Evolutionary conservation across 2,329 filamentous ascomycete species (phyloP), one percentile per base, ranked within the genome.

Genomic region (Raffaelea arxii): DNA sequence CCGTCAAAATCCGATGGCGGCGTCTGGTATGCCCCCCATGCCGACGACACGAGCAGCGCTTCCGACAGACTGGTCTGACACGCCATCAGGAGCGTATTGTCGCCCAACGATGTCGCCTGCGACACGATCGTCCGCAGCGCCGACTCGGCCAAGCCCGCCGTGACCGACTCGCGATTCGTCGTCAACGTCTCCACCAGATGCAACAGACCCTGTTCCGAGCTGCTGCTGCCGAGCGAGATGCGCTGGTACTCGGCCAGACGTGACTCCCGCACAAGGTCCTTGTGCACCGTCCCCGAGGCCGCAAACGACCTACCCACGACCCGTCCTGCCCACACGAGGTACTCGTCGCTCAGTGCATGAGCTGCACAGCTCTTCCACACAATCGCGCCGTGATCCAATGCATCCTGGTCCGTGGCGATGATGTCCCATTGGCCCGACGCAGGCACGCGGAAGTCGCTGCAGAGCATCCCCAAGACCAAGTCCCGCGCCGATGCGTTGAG

Each of bases 261-360:
- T 2, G 78, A 80, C 58, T 86, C 82, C 23, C 72, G 68, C 2
- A 83, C 61, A 40, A 85, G 68, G 42, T 76, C 76, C 30, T 69
- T 61, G 16, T 80, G 77, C 6, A 87, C 73, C 46, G 78, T 71
- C 2, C 89, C 89, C 24, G 80, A 86, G 16, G 85, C 77, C 35
- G 84, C 81, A 63, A 90, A 97, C 0, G 87, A 82, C 59, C 88
- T 78, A 7, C 94, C 92, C 39, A 97, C 71, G 2, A 90, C 84
- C 51, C 83, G 77, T 3, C 86, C 90, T 39, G 86, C 85, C 94
- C 94, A 98, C 1, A 86, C 68, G 1, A 88, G 68, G 59, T 92
- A 96, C 16, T 79, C 75, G 23, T 76, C 67, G 47, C 80, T 84
- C 16, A 83, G 69, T 2, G 75, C 67, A 32, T 74, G 69, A n/a